phyloP scores from a whole-genome alignment of 495 filamentous ascomycete species.

The Xylaria venustula region DNA sequence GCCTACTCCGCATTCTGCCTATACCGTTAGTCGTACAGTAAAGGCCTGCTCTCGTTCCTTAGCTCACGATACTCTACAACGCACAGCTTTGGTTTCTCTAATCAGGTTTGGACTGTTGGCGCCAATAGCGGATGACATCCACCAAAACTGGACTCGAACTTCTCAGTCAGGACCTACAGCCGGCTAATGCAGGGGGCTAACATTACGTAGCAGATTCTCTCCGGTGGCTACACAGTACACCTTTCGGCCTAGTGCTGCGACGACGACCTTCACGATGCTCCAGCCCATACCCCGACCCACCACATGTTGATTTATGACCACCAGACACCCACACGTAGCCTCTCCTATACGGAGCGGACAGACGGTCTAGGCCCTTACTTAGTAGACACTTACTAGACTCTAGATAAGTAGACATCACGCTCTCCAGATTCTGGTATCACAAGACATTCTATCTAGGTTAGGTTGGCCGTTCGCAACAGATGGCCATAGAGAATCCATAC shows the following conservation, averaged over 20 bases:
- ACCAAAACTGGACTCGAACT: neutral
- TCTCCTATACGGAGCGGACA: neutral
- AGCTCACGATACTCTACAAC: neutral
- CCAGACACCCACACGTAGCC: neutral
- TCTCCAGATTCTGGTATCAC: neutral
- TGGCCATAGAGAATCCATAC: neutral
- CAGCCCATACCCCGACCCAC: neutral
- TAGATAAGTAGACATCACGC: neutral
- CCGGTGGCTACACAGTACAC: neutral
- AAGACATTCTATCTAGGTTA: neutral
- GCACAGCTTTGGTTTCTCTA: neutral
- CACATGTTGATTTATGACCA: too few relatives aligned
- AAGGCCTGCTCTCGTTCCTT: neutral
- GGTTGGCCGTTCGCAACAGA: neutral
- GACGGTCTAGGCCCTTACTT: neutral
- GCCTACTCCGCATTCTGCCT: neutral
- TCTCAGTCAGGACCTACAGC: neutral
- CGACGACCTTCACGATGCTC: constrained; percentile 15
- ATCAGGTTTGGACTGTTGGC: constrained; percentile 1
- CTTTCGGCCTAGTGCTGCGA: constrained; percentile 13
- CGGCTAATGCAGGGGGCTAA: neutral
- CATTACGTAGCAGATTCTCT: neutral
- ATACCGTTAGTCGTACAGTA: neutral
- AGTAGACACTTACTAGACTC: neutral
- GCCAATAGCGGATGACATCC: neutral